A percentile compares a stretch with the other conserved stretches of the same genome.
Conservation (phyloP, 2,329 filamentous ascomycete species). For the Sphaerulina populicola region DNA sequence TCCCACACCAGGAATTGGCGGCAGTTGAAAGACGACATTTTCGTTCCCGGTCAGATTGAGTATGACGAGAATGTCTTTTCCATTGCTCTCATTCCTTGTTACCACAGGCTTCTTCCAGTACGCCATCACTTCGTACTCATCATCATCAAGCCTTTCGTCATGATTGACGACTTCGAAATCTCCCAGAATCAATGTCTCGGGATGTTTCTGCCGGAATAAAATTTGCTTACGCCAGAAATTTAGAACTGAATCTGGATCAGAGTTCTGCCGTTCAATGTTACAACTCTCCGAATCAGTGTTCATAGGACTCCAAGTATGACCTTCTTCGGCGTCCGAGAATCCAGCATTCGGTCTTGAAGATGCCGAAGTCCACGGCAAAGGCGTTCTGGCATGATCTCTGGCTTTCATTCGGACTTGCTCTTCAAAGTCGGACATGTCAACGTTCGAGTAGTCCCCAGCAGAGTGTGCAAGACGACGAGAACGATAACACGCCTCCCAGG, state of each 20-base stretch:
- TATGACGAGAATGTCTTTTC: constrained; percentile 16
- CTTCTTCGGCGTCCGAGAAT: constrained; percentile 39
- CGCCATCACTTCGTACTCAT: constrained; percentile 11
- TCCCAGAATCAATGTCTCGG: constrained; percentile 16
- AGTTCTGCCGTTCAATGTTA: constrained; percentile 15
- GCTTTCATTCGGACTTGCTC: constrained; percentile 50
- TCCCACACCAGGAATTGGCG: background rate
- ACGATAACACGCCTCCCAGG: background rate
- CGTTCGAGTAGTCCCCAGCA: background rate
- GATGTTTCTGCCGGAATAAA: constrained; percentile 9
- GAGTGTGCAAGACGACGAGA: background rate
- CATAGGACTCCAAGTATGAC: constrained; percentile 20
- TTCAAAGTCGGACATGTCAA: constrained; percentile 36
- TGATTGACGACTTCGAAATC: constrained; percentile 14
- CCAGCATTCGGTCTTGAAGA: constrained; percentile 42
- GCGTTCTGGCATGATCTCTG: constrained; percentile 57
- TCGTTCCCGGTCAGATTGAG: constrained; percentile 15
- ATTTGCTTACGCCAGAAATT: constrained; percentile 19
- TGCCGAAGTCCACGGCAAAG: constrained; percentile 12
- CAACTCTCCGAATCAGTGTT: constrained; percentile 16
- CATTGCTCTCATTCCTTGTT: background rate
- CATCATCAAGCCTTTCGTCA: constrained; percentile 4
- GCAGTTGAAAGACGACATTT: constrained; percentile 13
- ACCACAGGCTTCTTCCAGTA: constrained; percentile 10
- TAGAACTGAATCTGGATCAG: constrained; percentile 7